These are phyloP conservation scores for Erythrophleum fordii DNA, from an alignment of 306 rosid genomes.

Conservation along the genomic window DNA sequence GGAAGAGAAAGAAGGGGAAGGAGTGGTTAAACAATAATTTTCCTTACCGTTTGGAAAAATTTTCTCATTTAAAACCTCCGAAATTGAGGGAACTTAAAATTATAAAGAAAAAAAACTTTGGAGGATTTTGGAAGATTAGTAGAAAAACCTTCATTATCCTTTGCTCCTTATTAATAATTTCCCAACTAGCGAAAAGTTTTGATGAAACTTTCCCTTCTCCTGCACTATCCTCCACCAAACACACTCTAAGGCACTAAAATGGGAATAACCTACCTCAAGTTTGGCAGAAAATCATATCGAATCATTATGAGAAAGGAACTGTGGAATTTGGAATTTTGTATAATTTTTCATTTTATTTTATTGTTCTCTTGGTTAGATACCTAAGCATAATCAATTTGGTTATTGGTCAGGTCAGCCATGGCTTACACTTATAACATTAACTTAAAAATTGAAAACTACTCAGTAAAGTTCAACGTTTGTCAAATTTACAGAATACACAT, in stretches of 20 bases:
- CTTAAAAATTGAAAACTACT: not conserved
- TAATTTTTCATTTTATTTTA: not conserved
- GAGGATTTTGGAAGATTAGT: not conserved
- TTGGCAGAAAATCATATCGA: too few relatives aligned
- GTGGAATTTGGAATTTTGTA: conserved; percentile 7
- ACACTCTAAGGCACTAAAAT: not conserved
- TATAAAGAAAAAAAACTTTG: too few relatives aligned
- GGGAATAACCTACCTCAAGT: too few relatives aligned
- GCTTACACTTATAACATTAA: not conserved
- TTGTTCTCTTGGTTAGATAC: conserved; percentile 1
- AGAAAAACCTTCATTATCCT: not conserved
- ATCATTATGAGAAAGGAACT: not conserved
- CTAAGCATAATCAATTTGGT: not conserved
- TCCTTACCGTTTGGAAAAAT: too few relatives aligned
- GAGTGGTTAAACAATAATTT: too few relatives aligned
- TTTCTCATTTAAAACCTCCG: too few relatives aligned
- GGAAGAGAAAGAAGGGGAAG: too few relatives aligned
- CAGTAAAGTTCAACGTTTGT: not conserved
- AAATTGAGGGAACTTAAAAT: too few relatives aligned
- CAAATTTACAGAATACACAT: not conserved
- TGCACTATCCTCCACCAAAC: not conserved
- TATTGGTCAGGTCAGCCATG: not conserved
- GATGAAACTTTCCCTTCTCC: not conserved
- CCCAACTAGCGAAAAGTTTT: not conserved
- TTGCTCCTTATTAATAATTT: not conserved